phyloP scores from a whole-genome alignment of 129 eudicot species.

The Dittrichia graveolens region DNA sequence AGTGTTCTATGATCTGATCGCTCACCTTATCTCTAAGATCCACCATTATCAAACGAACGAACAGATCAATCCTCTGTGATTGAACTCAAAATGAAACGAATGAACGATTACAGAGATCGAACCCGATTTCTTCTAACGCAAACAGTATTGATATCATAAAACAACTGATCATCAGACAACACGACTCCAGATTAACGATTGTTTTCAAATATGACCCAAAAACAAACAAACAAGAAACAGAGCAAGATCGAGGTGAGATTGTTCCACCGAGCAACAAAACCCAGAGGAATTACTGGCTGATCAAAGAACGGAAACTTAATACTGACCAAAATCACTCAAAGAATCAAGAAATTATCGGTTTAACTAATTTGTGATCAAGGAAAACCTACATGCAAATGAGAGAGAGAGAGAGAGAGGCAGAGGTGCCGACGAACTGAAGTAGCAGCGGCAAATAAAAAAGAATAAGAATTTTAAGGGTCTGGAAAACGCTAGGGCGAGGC shows the following conservation, averaged over 20 bases:
- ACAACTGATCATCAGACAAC: neutral
- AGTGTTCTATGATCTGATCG: conserved; percentile 26
- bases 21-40: conserved; percentile 76
- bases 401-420: conserved; percentile 13
- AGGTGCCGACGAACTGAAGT: conserved; percentile 22
- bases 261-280: neutral
- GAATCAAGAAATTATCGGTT: neutral
- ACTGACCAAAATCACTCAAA: neutral
- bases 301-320: neutral
- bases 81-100: too few relatives aligned
- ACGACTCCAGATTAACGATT: neutral
- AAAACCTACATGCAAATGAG: conserved; percentile 5
- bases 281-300: neutral
- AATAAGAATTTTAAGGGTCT: conserved; percentile 34
- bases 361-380: neutral
- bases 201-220: neutral
- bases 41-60: conserved; percentile 42
- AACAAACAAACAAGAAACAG: neutral
- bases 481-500: conserved; percentile 64
- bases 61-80: neutral
- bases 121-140: neutral
- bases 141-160: neutral
- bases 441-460: conserved; percentile 29
- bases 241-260: neutral
- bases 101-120: conserved; percentile 18